phyloP scores from a whole-genome alignment of 768 basidiomycete species.

The Vararia minispora region DNA sequence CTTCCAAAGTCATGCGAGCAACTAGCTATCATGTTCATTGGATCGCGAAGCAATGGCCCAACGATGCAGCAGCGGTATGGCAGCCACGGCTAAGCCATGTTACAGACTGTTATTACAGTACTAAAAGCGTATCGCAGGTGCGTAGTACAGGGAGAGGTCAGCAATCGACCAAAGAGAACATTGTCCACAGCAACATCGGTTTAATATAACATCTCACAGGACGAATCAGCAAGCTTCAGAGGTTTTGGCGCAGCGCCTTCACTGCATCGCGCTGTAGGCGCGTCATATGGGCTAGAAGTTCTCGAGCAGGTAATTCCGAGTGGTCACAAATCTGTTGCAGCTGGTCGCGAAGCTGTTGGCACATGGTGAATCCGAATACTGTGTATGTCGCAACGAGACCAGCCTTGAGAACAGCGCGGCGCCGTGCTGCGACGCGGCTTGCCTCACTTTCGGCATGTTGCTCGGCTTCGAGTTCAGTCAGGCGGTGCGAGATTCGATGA shows the following conservation, averaged over 20 bases:
- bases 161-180: no score
- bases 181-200: no score
- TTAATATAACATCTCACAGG: neutral
- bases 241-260: slow-evolving; percentile 33
- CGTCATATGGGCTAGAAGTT: slow-evolving; percentile 52
- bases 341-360: slow-evolving; percentile 58
- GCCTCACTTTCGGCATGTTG: slow-evolving; percentile 53
- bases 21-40: no score
- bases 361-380: neutral
- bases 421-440: slow-evolving; percentile 42
- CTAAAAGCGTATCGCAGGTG: no score
- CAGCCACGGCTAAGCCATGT: no score
- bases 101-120: no score
- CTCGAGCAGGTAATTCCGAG: slow-evolving; percentile 63
- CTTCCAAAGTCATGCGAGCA: no score
- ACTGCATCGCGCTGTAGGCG: slow-evolving; percentile 65
- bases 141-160: no score
- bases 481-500: slow-evolving; percentile 43
- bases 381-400: slow-evolving; percentile 1
- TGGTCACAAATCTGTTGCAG: slow-evolving; percentile 63
- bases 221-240: slow-evolving; percentile 13
- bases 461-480: slow-evolving; percentile 46
- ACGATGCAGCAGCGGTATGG: no score
- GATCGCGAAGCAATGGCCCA: no score
- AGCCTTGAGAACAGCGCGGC: slow-evolving; percentile 64